These are phyloP conservation scores for Sphagnum magellanicum DNA, from an alignment of 228 moss, liverwort and hornwort genomes.

Conservation along the genomic window DNA sequence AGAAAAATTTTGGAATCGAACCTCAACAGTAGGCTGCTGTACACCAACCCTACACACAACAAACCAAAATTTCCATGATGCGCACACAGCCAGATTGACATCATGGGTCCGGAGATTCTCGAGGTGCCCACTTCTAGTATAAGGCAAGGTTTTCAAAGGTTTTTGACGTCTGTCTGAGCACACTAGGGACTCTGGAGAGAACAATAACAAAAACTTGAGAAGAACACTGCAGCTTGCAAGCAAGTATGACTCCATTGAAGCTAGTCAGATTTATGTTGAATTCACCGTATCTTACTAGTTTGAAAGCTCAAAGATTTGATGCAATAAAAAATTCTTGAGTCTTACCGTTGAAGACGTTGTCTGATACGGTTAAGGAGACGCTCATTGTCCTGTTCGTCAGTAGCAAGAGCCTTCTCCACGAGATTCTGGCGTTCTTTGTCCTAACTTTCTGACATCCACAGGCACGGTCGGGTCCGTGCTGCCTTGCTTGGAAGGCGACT, in stretches of 20 bases:
- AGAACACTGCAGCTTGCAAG: neutral
- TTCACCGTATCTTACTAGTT: no score
- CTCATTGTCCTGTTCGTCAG: constrained; percentile 73
- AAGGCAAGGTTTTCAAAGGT: neutral
- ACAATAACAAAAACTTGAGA: neutral
- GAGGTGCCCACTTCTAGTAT: no score
- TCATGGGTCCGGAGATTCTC: neutral
- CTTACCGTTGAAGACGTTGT: constrained; percentile 58
- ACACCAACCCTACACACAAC: constrained; percentile 49
- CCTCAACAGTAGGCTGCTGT: constrained; percentile 58
- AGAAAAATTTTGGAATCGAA: constrained; percentile 60
- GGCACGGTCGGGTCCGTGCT: neutral
- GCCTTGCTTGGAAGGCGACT: constrained; percentile 5
- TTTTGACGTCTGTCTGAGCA: neutral
- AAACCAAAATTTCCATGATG: neutral
- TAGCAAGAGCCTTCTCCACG: constrained; percentile 67
- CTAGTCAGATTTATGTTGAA: no score
- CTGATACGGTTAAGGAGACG: constrained; percentile 44
- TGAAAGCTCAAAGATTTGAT: no score
- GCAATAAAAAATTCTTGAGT: neutral
- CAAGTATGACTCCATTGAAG: no score
- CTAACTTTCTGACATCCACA: constrained; percentile 44
- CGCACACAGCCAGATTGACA: neutral
- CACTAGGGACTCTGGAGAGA: neutral
- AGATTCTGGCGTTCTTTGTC: constrained; percentile 41